Evolutionary conservation across 2,329 filamentous ascomycete species (phyloP), one percentile per base, ranked within the genome.

Genomic region (Cephalotrichum gorgonifer): DNA sequence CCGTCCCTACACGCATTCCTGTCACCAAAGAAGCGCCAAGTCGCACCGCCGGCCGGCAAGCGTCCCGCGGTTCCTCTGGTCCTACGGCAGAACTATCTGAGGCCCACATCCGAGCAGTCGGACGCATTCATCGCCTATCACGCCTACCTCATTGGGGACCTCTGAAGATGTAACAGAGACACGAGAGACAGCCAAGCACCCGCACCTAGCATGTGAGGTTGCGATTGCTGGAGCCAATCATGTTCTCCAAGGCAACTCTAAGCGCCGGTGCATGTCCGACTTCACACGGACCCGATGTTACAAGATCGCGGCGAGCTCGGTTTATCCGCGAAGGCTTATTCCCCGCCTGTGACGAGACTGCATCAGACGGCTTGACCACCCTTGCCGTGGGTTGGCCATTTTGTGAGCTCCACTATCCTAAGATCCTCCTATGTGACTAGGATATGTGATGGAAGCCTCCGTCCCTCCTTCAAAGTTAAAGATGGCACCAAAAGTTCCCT

Each of bases 211-310:
- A 25, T 25, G 17, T 43, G 46, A 35, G 35, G 26, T 17, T 48
- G 46, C 46, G 46, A 48, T 23, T 48, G 46, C 46, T 20, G 38
- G 38, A 28, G n/a, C 46, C 46, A 48, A 48, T 48, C 46, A 48
- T 6, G 27, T 31, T 30, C 6, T 9, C 9, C 6, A 20, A n/a
- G 35, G 31, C 45, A 23, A 33, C 31, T 30, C 23, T 43, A 42
- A 48, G 46, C 46, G 46, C 46, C 46, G 26, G 27, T 15, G 38
- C 26, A 26, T 28, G 43, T 39, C 27, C 15, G 41, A 47, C 45
- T 38, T 47, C 45, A 39, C 22, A 27, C 33, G 9, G 30, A 30
- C 43, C 43, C 27, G 27, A 17, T 43, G n/a, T 9, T 46, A 12
- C 33, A 28, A 9, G n/a, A 31, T 28, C 45, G 20, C 9, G 20